phyloP scores from a whole-genome alignment of 2,329 filamentous ascomycete genomes.

The Aspergillus cejpii region DNA sequence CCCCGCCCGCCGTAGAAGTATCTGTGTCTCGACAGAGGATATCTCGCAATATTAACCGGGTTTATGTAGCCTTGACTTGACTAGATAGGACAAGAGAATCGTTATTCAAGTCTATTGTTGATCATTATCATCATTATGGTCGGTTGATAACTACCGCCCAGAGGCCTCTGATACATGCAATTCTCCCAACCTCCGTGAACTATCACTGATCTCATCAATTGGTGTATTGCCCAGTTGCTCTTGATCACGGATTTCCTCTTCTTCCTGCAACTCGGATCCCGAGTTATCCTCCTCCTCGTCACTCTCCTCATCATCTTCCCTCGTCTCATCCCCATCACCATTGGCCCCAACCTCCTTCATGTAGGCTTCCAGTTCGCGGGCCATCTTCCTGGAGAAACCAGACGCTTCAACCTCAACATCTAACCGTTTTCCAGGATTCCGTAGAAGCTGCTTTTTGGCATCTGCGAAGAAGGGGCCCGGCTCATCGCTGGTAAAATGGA shows the following conservation, averaged over 20 bases:
- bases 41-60: no score
- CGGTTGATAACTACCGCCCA: constrained; percentile 17
- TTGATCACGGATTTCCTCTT: constrained; percentile 18
- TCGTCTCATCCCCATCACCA: constrained; percentile 43
- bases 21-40: no score
- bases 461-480: constrained; percentile 81
- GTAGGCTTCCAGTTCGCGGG: constrained; percentile 84
- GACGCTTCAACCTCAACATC: constrained; percentile 88
- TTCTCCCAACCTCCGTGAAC: constrained; percentile 26
- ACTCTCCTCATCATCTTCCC: constrained; percentile 36
- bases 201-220: constrained; percentile 20
- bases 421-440: constrained; percentile 60
- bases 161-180: constrained; percentile 28
- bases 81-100: not conserved
- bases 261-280: constrained; percentile 29
- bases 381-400: constrained; percentile 94
- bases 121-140: constrained; percentile 22
- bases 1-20: constrained; percentile 29
- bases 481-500: constrained; percentile 75
- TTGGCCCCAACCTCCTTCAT: constrained; percentile 66
- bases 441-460: constrained; percentile 63
- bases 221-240: not conserved
- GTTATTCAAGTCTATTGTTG: not conserved
- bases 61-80: not conserved
- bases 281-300: constrained; percentile 26